Evolutionary conservation across 2,329 filamentous ascomycete species (phyloP), one percentile per base, ranked within the genome.

Genomic region (Stagonosporopsis tanaceti): DNA sequence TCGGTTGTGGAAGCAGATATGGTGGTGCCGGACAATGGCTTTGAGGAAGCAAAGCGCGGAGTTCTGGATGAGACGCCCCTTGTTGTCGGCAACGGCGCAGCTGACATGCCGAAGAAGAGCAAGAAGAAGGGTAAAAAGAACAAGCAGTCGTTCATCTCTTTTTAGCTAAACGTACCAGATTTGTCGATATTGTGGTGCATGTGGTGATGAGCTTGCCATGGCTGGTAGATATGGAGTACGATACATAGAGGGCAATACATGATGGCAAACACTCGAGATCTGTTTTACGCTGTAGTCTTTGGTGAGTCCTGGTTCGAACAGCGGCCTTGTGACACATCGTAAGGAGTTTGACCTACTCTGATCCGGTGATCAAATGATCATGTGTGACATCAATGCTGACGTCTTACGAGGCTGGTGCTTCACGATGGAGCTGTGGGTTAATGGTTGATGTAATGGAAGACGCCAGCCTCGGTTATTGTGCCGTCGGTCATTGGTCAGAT

Each of bases 91-190:
- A 39, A 37, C 3, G n/a, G 30, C 4, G 34, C 34, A 12, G 15
- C 4, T 24, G 46, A 55, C 2, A 8, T 22, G 14, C 5, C 25
- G 6, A 55, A 50, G 40, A 62, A 60, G 30, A 38, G 17, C 6
- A 57, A 47, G 53, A 55, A 50, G 28, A 60, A 56, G 15, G 14
- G 32, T 5, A 50, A 39, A 6, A 47, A 37, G 32, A 62, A 60
- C 40, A 58, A 50, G 56, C 40, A 48, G 17, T 39, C 45, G 4
- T 48, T 39, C 1, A 51, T 42, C 20, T 25, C 27, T 1, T 53
- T 50, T 9, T 47, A 53, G 40, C 14, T 22, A 14, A 6, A 15
- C 2, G n/a, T 20, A 39, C 9, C 1, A 2, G 5, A 12, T 22
- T 11, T 39, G 3, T 17, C 34, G 34, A 14, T 17, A 2, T 17